Base-by-base conservation (phyloP, 495 filamentous ascomycete species). In the Chaetomium cochliodes region DNA sequence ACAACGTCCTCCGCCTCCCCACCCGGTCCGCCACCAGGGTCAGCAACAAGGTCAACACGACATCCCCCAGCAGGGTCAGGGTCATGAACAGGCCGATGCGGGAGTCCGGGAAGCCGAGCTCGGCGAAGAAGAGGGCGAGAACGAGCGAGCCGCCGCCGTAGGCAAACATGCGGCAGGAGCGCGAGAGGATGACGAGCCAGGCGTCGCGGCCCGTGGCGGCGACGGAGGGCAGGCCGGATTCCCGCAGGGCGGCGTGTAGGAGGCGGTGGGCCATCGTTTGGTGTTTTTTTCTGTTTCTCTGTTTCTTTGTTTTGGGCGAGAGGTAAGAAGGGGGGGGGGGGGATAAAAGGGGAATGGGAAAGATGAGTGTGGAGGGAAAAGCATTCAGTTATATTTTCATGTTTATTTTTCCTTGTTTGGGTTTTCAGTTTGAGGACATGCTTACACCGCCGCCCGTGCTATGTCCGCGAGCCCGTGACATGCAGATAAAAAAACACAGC, bases 71-170 rank as follows among this genome's bases (percentile, higher is more conserved):
- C 59, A 96, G 79, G 0, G 92, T 97, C 50, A 96, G 73, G 0
- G 89, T 92, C 91, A 96, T 96, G 76, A 96, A 96, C 5, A 93
- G 79, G 8, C 92, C 92, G 58, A 92, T 93, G 20, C 78, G 79
- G 5, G 82, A 76, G 73, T 92, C 89, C 4, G 87, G 79, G 60
- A 88, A 83, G 5, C 77, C 74, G 2, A 96, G 77, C 3, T 83
- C 84, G 15, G 83, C 80, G 41, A 96, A 76, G 64, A 80, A 81
- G 41, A 78, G 74, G 18, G 77, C 79, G 5, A 81, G 72, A 41
- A 79, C 66, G 0, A 81, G 74, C 13, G 75, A 73, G 59, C 69
- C 70, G 26, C 70, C 67, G 63, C 79, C 79, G 66, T 80, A 79
- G 50, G 77, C 76, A 53, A 80, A 73, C 78, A 79, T 79, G 64